Conservation (phyloP, 305 asterid genomes). For the Vinca major region DNA sequence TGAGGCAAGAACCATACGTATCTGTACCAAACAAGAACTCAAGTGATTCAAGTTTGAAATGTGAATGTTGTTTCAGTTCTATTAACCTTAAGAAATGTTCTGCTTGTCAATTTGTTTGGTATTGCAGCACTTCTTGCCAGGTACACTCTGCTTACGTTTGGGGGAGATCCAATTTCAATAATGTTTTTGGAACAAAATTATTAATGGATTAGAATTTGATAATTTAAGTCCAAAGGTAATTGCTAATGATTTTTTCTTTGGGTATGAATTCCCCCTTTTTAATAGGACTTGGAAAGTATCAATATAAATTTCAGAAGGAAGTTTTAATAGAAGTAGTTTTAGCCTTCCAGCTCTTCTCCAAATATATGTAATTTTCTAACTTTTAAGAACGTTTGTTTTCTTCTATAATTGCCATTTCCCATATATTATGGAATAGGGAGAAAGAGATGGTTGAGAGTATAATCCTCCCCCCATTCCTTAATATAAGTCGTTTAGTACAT, state of each 20-base stretch:
- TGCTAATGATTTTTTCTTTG: not conserved
- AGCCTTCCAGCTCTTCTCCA: not conserved
- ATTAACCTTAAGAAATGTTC: conserved; percentile 73
- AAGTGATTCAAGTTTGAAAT: conserved; percentile 49
- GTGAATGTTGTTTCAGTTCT: conserved; percentile 75
- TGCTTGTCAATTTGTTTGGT: conserved; percentile 68
- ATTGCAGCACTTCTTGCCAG: conserved; percentile 81
- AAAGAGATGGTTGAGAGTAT: no score
- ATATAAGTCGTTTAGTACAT: no score
- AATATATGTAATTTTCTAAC: no score
- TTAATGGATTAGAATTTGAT: not conserved
- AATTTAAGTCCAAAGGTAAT: not conserved
- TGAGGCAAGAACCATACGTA: conserved; percentile 66
- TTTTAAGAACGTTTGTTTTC: no score
- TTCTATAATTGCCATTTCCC: no score
- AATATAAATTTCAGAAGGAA: not conserved
- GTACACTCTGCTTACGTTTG: conserved; percentile 20
- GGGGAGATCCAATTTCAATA: not conserved
- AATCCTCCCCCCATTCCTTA: no score
- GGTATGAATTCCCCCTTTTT: no score
- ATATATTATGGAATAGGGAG: no score
- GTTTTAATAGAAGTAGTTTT: no score
- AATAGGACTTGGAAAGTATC: not conserved
- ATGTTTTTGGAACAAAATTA: not conserved
- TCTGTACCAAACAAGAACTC: conserved; percentile 60